phyloP scores from a whole-genome alignment of 176 grass and related monocot species.

The Paspalum notatum region DNA sequence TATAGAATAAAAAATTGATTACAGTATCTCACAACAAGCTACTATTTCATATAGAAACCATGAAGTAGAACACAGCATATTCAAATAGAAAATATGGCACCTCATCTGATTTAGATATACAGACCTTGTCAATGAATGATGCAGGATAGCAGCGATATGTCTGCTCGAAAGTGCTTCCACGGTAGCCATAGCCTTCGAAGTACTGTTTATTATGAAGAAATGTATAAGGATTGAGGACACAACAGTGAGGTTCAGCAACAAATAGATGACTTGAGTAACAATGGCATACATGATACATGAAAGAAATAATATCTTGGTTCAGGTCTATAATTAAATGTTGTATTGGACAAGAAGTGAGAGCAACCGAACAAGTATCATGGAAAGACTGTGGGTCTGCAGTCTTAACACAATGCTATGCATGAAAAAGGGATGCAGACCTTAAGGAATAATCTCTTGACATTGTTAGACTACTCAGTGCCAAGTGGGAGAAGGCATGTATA shows the following conservation, averaged over 20 bases:
- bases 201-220: conserved; percentile 55
- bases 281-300: background rate
- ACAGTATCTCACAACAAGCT: conserved; percentile 14
- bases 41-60: background rate
- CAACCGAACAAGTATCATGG: background rate
- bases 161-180: conserved; percentile 89
- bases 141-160: conserved; percentile 95
- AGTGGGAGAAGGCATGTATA: background rate
- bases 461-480: background rate
- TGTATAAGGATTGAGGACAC: conserved; percentile 32
- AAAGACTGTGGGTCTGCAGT: background rate
- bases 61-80: conserved; percentile 5
- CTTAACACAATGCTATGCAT: background rate
- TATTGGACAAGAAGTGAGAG: background rate
- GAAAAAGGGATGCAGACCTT: background rate
- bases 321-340: background rate
- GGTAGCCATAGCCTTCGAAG: conserved; percentile 85
- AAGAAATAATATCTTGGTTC: background rate
- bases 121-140: conserved; percentile 98
- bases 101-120: conserved; percentile 27
- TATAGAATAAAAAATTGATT: conserved; percentile 7
- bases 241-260: background rate
- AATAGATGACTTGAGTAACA: conserved; percentile 10
- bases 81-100: conserved; percentile 29
- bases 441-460: background rate